These are phyloP conservation scores for Huntiella abstrusa DNA, from an alignment of 2,329 filamentous ascomycete genomes.

Conservation along the genomic window DNA sequence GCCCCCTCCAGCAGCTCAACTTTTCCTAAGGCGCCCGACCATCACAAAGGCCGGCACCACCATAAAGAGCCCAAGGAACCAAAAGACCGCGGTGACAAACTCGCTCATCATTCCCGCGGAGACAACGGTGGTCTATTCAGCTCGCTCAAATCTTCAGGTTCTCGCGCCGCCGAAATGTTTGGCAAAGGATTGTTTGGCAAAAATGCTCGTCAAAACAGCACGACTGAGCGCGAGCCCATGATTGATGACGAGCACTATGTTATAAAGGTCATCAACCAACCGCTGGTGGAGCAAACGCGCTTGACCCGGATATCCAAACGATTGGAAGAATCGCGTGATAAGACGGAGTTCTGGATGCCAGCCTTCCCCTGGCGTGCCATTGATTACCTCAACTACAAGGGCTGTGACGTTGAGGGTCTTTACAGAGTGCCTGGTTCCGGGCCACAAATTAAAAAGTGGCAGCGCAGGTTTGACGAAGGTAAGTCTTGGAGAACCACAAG, in stretches of 20 bases:
- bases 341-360: slow-evolving; percentile 98
- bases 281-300: slow-evolving; percentile 76
- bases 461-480: slow-evolving; percentile 77
- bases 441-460: slow-evolving; percentile 82
- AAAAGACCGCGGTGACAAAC: slow-evolving; percentile 10
- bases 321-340: slow-evolving; percentile 72
- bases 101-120: slow-evolving; percentile 27
- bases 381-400: slow-evolving; percentile 89
- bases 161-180: slow-evolving; percentile 60
- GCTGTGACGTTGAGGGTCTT: slow-evolving; percentile 79
- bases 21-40: not conserved
- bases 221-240: slow-evolving; percentile 42
- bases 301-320: slow-evolving; percentile 78
- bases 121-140: slow-evolving; percentile 36
- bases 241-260: slow-evolving; percentile 71
- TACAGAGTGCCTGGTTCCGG: slow-evolving; percentile 86
- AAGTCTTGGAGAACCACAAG: slow-evolving; percentile 15
- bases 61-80: slow-evolving; percentile 1
- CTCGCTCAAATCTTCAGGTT: slow-evolving; percentile 53
- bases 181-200: slow-evolving; percentile 73
- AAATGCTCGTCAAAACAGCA: slow-evolving; percentile 50
- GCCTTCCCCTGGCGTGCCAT: slow-evolving; percentile 89
- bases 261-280: slow-evolving; percentile 68
- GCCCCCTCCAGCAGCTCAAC: not conserved
- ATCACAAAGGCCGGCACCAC: not conserved